These are phyloP conservation scores for Mycena vulgaris DNA, from an alignment of 768 basidiomycete species.

Conservation along the genomic window DNA sequence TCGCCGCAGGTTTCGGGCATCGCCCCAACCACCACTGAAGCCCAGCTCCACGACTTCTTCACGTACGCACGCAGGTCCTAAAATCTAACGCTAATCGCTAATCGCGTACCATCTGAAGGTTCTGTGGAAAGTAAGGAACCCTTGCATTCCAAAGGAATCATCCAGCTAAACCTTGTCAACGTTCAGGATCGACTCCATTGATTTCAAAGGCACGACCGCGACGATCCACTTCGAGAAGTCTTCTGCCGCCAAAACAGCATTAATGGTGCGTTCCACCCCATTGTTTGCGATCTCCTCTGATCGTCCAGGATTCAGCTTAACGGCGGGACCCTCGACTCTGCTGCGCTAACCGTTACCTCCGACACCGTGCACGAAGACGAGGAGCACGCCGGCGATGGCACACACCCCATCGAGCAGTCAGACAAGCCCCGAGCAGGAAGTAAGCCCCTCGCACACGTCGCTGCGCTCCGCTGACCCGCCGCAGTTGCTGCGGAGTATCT, in stretches of 20 bases:
- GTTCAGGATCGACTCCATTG: conserved; percentile 80
- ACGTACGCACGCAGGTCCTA: conserved; percentile 62
- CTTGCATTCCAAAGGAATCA: conserved; percentile 14
- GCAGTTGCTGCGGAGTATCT: conserved; percentile 94
- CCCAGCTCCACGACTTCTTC: conserved; percentile 86
- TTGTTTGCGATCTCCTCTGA: neutral
- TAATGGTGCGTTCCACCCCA: conserved; percentile 68
- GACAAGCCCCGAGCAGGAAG: conserved; percentile 94
- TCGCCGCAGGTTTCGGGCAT: conserved; percentile 80
- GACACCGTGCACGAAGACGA: conserved; percentile 74
- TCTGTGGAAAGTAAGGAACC: conserved; percentile 84
- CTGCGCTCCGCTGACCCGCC: neutral
- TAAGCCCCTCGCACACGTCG: conserved; percentile 54
- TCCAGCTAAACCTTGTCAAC: conserved; percentile 13
- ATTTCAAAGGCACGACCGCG: conserved; percentile 69
- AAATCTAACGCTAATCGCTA: conserved; percentile 29
- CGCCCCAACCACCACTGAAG: conserved; percentile 73
- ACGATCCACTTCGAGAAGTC: conserved; percentile 88
- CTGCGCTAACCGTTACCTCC: conserved; percentile 78
- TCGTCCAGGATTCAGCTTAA: conserved; percentile 63
- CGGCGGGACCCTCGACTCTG: conserved; percentile 83
- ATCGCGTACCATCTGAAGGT: conserved; percentile 61
- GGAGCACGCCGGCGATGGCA: conserved; percentile 55
- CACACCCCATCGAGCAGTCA: conserved; percentile 75
- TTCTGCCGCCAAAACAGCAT: conserved; percentile 87